Conservation (phyloP, 768 basidiomycete genomes). For the Lyophyllum semitale region DNA sequence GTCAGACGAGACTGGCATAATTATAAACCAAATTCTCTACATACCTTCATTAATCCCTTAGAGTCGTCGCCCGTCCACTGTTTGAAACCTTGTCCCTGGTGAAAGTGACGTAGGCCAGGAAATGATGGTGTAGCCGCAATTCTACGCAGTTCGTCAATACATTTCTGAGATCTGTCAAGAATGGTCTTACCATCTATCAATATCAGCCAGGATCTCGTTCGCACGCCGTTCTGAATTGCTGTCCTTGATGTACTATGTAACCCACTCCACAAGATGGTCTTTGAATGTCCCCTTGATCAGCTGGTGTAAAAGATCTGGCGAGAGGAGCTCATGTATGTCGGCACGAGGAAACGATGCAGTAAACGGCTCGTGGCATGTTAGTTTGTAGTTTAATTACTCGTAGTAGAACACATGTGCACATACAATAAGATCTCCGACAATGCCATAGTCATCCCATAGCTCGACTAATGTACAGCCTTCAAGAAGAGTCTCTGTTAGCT, state of each 20-base stretch:
- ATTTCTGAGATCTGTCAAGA: not conserved
- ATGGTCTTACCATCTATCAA: slow-evolving; percentile 33
- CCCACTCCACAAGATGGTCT: slow-evolving; percentile 37
- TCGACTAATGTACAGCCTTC: slow-evolving; percentile 9
- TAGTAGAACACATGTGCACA: slow-evolving; percentile 1
- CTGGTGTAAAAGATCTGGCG: slow-evolving; percentile 31
- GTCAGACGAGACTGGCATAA: not conserved
- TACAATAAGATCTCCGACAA: slow-evolving; percentile 15
- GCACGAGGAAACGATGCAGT: slow-evolving; percentile 14
- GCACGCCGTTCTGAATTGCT: slow-evolving; percentile 12
- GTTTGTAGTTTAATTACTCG: not conserved
- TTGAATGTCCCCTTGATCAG: slow-evolving; percentile 38
- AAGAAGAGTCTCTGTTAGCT: slow-evolving; percentile 17
- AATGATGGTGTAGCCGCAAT: slow-evolving; percentile 22
- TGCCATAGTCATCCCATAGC: slow-evolving; percentile 30
- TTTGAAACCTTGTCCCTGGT: slow-evolving; percentile 25
- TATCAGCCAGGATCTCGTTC: slow-evolving; percentile 31
- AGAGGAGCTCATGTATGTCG: slow-evolving; percentile 29
- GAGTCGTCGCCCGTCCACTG: slow-evolving; percentile 36
- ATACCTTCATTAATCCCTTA: slow-evolving; percentile 34
- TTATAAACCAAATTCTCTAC: not conserved
- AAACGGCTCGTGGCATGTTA: slow-evolving; percentile 11
- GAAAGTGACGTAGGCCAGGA: slow-evolving; percentile 17
- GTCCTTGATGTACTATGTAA: slow-evolving; percentile 22
- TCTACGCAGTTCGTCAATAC: slow-evolving; percentile 12